phyloP scores from a whole-genome alignment of 1,284 basidiomycete species.

The Boletus subluridellus region DNA sequence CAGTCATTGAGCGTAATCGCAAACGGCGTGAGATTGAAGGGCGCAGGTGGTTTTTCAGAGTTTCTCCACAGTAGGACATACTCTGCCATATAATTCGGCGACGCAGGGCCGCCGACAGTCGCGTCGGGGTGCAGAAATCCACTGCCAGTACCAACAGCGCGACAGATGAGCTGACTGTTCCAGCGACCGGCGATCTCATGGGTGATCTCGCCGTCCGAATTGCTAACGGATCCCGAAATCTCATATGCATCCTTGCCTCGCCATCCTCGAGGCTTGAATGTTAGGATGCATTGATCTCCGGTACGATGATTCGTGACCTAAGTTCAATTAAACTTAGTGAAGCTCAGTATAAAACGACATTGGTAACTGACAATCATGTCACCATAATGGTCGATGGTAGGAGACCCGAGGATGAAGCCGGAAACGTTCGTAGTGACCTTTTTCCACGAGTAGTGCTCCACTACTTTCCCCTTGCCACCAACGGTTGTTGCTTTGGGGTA shows the following conservation, averaged over 20 bases:
- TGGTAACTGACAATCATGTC: slow-evolving; percentile 76
- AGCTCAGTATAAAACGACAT: background rate
- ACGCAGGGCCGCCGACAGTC: slow-evolving; percentile 44
- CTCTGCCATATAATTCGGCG: slow-evolving; percentile 52
- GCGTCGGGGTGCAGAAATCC: slow-evolving; percentile 77
- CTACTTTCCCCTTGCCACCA: slow-evolving; percentile 49
- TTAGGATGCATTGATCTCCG: slow-evolving; percentile 83
- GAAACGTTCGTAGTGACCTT: slow-evolving; percentile 94
- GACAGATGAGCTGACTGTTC: slow-evolving; percentile 92
- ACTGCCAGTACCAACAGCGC: slow-evolving; percentile 62
- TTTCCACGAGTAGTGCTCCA: slow-evolving; percentile 91
- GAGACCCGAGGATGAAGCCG: slow-evolving; percentile 90
- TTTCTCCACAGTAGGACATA: slow-evolving; percentile 92
- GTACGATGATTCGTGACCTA: slow-evolving; percentile 91
- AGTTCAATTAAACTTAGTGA: slow-evolving; percentile 1
- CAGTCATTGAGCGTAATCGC: slow-evolving; percentile 90
- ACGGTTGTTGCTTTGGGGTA: slow-evolving; percentile 53
- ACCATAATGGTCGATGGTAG: slow-evolving; percentile 96
- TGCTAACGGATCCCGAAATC: slow-evolving; percentile 82
- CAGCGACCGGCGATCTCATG: slow-evolving; percentile 96
- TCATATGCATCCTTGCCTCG: slow-evolving; percentile 88
- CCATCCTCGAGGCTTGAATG: slow-evolving; percentile 97
- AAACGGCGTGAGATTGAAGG: slow-evolving; percentile 95
- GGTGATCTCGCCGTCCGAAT: slow-evolving; percentile 59
- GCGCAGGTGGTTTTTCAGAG: slow-evolving; percentile 77